Evolutionary conservation across 1,284 basidiomycete species (phyloP).

Genomic region (Sporisorium exsertum): DNA sequence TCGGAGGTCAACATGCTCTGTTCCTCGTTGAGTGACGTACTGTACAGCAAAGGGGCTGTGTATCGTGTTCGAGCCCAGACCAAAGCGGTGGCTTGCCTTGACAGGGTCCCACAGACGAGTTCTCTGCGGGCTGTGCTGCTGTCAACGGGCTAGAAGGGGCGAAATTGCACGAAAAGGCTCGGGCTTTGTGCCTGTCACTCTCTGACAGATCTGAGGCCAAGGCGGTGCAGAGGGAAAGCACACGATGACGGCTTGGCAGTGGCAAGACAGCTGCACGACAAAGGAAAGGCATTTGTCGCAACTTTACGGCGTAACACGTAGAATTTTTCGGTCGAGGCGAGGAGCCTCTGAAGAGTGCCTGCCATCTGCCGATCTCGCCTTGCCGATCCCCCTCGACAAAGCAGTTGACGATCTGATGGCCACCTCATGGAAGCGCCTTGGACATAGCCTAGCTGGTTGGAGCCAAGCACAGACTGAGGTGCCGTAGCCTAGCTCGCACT

Average conservation of each 20-base stretch:
- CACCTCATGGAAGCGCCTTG: too few relatives aligned
- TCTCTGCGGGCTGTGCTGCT: neutral
- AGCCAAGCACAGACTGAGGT: constrained; percentile 17
- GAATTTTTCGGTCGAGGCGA: too few relatives aligned
- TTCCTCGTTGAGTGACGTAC: neutral
- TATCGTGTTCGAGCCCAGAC: neutral
- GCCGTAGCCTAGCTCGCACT: neutral
- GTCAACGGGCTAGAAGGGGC: neutral
- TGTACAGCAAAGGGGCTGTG: neutral
- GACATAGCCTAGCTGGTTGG: too few relatives aligned
- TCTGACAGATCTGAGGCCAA: too few relatives aligned
- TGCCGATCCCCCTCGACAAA: neutral
- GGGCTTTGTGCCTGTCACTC: neutral
- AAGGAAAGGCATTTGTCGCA: neutral
- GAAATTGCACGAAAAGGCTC: neutral
- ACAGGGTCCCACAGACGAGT: neutral
- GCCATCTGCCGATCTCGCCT: neutral
- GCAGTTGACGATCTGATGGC: too few relatives aligned
- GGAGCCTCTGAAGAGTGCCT: neutral
- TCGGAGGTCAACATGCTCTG: neutral
- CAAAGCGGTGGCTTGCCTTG: neutral
- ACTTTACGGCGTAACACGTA: neutral
- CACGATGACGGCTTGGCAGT: constrained; percentile 21
- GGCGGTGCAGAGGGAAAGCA: constrained; percentile 15
- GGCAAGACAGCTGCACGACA: neutral